Evolutionary conservation across 768 basidiomycete genomes (phyloP), one percentile per base, ranked within the genome.

Genomic region (Gymnopilus junonius): DNA sequence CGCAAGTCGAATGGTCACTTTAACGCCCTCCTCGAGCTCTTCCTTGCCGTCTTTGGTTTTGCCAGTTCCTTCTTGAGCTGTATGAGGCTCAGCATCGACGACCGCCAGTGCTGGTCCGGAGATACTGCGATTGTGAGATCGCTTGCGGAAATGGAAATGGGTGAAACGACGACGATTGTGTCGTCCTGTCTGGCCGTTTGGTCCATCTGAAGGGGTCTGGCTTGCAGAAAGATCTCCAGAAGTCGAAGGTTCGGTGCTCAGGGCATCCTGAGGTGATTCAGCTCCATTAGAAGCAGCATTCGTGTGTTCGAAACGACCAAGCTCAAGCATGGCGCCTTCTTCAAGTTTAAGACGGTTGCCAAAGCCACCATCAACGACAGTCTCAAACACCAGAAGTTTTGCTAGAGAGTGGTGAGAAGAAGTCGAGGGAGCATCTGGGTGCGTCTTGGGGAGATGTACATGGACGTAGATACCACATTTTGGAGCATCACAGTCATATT

Each of bases 401-500:
- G 83, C 74, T 1, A 83, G 74, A 8, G 73, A 65, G 37, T 76
- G 70, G 40, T 75, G 66, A 7, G 75, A 71, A 6, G 77, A 71
- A 23, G 80, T 72, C 6, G 74, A 63, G 0, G 77, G 78, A 1
- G 83, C 82, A 66, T 87, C 86, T 7, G 85, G 87, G 63, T 91
- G 87, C 31, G 83, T 80, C 27, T 88, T 83, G 4, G 89, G 83
- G 0, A 94, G 80, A 34, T 93, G 80, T 50, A 94, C 88, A 65
- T 92, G 84, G 20, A 97, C 85, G 37, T 88, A 87, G 62, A 97
- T 87, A 21, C 84, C 85, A 70, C 94, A 94, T 68, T 89, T 91
- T 8, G 95, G 90, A 0, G 94, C 88, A 62, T 95, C 93, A 65
- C 92, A 93, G 72, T 98, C 95, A 74, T 92, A 98, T 73, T 92